Base-by-base conservation (phyloP, 2,329 filamentous ascomycete species). In the Epichloe elymi region DNA sequence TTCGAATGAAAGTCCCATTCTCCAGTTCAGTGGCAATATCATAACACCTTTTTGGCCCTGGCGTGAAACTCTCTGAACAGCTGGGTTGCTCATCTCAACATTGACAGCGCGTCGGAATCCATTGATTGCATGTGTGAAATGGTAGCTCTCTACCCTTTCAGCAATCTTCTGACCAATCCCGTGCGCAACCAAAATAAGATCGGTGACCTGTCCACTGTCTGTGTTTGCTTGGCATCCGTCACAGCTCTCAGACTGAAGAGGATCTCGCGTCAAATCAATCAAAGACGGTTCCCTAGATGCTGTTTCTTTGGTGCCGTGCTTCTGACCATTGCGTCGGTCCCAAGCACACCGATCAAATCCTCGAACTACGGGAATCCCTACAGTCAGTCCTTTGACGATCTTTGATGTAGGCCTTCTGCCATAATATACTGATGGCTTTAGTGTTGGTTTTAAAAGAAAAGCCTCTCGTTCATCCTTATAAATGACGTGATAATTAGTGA, bases 131-230 rank as follows among this genome's bases (percentile, higher is more conserved):
- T 97, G 91, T 0, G 93, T 98, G 60, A 98, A 98, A 65, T 97
- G 88, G 60, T 90, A 98, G 59, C 88, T 95, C 66, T 97, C 91
- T 54, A 97, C 88, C 12, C 90, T 78, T 64, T 98, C 89, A 0
- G 90, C 94, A 47, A 97, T 76, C 65, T 98, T 97, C 65, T 98
- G 93, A 0, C 93, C 93, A 56, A 98, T 97, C 2, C 93, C 93
- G 61, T 98, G 93, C 42, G 93, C 86, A 10, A 97, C 88, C 4
- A 98, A 74, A 2, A 97, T 79, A 7, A 98, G 73, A 61, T 98
- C 93, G 1, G 86, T 91, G 5, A 95, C 86, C 54, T 82, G 80
- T 2, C 82, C 82, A 30, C 74, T 74, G 41, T 79, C 72, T 62
- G 81, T 75, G 63, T 88, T 74, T 58, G 79, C 70, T 62, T 75